Percentiles rank a stretch among this genome's conserved stretches.
phyloP scores from a whole-genome alignment of 2,329 filamentous ascomycete species.

The Ceratocystis cubensis region DNA sequence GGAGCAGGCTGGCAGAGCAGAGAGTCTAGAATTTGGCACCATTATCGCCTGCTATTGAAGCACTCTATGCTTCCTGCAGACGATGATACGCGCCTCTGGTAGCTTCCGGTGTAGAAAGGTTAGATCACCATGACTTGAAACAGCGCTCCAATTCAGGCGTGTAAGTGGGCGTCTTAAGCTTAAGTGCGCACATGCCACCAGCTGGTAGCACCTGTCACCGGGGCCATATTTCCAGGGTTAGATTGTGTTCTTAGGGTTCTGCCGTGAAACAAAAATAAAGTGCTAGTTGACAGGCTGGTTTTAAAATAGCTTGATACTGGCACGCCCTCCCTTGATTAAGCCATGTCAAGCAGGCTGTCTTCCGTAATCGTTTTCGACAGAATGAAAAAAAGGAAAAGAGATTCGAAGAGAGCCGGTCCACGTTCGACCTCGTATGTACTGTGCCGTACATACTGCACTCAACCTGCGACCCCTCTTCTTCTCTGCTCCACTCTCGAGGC shows the following conservation, averaged over 20 bases:
- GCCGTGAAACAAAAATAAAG: neutral
- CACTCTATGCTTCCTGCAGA: neutral
- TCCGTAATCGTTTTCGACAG: neutral
- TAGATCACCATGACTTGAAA: conserved; percentile 7
- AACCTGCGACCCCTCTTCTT: neutral
- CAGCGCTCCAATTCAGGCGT: neutral
- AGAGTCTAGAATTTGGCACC: neutral
- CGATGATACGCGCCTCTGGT: conserved; percentile 4
- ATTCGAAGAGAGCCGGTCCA: neutral
- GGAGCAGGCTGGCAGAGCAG: neutral
- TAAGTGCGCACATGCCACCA: neutral
- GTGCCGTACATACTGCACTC: neutral
- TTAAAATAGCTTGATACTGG: no score
- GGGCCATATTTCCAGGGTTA: no score
- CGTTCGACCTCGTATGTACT: neutral
- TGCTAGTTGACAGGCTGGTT: no score
- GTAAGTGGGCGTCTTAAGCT: neutral
- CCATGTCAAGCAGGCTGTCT: no score
- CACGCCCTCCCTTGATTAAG: no score
- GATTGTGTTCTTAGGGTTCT: no score
- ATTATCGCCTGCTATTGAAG: neutral
- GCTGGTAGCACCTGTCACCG: neutral
- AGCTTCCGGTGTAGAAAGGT: conserved; percentile 5
- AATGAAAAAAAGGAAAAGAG: neutral
- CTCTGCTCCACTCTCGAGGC: neutral